A percentile compares a stretch with the other conserved stretches of the same genome.
Conservation (phyloP, 139 green algal genomes). For the Eudorina sp. region DNA sequence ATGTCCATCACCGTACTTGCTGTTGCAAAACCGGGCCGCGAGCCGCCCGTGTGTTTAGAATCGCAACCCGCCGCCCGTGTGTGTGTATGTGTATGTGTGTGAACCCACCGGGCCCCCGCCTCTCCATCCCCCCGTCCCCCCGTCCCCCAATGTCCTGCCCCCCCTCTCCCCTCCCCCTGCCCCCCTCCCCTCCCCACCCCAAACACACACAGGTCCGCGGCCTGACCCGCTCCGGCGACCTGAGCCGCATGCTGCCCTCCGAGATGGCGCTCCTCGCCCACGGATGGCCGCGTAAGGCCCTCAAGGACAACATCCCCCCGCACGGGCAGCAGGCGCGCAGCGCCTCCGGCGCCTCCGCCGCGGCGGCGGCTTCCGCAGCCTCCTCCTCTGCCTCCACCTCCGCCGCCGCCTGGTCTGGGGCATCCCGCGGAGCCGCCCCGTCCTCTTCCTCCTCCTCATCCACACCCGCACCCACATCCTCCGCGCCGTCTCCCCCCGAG, state of each 20-base stretch:
- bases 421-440: no score
- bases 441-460: neutral
- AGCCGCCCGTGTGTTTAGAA: no score
- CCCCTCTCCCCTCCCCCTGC: neutral
- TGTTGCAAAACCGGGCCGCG: no score
- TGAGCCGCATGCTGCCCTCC: constrained; percentile 90
- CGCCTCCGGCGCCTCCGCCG: neutral
- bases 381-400: neutral
- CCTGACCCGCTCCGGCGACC: constrained; percentile 69
- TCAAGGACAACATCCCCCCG: neutral
- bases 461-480: neutral
- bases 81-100: no score
- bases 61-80: no score
- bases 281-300: constrained; percentile 76
- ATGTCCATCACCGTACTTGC: no score
- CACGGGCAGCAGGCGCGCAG: neutral
- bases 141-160: neutral
- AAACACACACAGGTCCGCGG: constrained; percentile 26
- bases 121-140: neutral
- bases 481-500: neutral
- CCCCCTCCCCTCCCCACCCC: neutral
- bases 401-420: no score
- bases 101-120: neutral
- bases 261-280: constrained; percentile 89
- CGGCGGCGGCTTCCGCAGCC: neutral